A percentile compares a stretch with the other conserved stretches of the same genome.
These are phyloP conservation scores for Debaryomyces sp. DNA, from an alignment of 1,139 yeast species.

Conservation along the genomic window DNA sequence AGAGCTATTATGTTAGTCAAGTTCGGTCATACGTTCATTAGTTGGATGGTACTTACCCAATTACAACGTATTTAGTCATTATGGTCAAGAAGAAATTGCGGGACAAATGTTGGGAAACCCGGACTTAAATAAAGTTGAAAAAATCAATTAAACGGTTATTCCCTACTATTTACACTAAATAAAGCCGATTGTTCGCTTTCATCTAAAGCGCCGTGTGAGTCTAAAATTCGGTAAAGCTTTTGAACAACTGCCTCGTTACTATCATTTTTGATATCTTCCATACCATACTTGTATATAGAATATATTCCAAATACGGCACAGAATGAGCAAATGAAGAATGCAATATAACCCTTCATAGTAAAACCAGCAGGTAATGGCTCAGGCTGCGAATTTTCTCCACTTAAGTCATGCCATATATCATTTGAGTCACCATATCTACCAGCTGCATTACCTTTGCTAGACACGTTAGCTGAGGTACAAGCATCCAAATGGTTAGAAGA, in stretches of 20 bases:
- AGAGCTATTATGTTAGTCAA: conserved; percentile 37
- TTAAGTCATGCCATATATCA: conserved; percentile 61
- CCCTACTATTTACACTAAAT: conserved; percentile 38
- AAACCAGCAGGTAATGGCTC: conserved; percentile 77
- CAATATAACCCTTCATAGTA: conserved; percentile 88
- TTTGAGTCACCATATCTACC: conserved; percentile 50
- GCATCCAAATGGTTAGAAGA: conserved; percentile 60
- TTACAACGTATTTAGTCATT: conserved; percentile 33
- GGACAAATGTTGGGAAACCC: not conserved
- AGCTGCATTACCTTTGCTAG: conserved; percentile 81
- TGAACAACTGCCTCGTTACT: conserved; percentile 55
- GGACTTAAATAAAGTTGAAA: not conserved
- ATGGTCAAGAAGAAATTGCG: conserved; percentile 7
- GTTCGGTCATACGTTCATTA: conserved; percentile 4
- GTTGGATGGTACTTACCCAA: conserved; percentile 26
- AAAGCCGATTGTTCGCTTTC: conserved; percentile 19
- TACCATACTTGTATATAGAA: conserved; percentile 79
- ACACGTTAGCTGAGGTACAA: conserved; percentile 56
- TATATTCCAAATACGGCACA: conserved; percentile 80
- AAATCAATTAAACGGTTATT: not conserved
- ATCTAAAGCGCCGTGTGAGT: conserved; percentile 27
- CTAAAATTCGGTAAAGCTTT: conserved; percentile 50
- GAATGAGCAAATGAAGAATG: conserved; percentile 76
- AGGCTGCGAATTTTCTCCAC: conserved; percentile 72
- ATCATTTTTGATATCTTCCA: conserved; percentile 65